Percentiles rank a stretch among this genome's conserved stretches.
These are phyloP conservation scores for Agrocybe praecox DNA, from an alignment of 768 basidiomycete genomes.

Conservation along the genomic window DNA sequence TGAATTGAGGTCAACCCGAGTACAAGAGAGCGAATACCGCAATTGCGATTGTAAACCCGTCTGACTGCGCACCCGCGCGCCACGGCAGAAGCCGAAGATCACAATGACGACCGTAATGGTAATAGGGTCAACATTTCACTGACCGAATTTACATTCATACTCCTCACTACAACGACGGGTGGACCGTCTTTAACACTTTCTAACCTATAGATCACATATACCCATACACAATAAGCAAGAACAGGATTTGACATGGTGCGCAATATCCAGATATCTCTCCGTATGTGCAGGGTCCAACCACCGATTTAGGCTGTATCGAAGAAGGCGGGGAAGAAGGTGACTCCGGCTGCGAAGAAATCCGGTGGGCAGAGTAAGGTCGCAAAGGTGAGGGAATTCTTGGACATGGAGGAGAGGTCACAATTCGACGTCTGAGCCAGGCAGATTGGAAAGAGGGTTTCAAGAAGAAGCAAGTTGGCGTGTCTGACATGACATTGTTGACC, in stretches of 20 bases:
- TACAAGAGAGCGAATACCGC: too few relatives aligned
- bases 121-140: not conserved
- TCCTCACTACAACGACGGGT: not conserved
- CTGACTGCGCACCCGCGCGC: not conserved
- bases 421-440: slow-evolving; percentile 56
- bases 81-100: slow-evolving; percentile 19
- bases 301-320: slow-evolving; percentile 74
- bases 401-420: not conserved
- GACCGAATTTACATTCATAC: slow-evolving; percentile 1
- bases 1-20: too few relatives aligned
- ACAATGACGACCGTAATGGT: slow-evolving; percentile 9
- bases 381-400: slow-evolving; percentile 51
- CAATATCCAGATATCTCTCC: not conserved
- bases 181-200: not conserved
- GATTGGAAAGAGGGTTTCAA: slow-evolving; percentile 99
- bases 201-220: not conserved
- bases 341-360: slow-evolving; percentile 64
- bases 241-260: slow-evolving; percentile 19
- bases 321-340: slow-evolving; percentile 87
- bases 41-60: not conserved
- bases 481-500: slow-evolving; percentile 97
- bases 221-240: slow-evolving; percentile 2
- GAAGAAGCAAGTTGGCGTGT: slow-evolving; percentile 98
- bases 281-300: slow-evolving; percentile 3
- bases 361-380: slow-evolving; percentile 66